Evolutionary conservation across 2,329 filamentous ascomycete genomes (phyloP).

Genomic region (Cytospora paraplurivora): DNA sequence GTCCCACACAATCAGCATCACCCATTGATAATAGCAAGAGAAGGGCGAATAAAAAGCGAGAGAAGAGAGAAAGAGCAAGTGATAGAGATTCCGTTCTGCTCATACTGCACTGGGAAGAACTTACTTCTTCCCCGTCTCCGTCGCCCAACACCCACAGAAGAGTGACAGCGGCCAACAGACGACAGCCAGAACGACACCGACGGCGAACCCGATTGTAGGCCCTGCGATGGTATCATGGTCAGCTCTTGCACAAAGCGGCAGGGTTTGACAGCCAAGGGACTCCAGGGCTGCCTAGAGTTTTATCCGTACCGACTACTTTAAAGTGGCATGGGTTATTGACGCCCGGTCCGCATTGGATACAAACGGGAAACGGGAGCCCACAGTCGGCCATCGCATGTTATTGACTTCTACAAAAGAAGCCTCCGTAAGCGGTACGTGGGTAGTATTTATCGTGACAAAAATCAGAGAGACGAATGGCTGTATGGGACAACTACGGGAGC

Average conservation of each 20-base stretch:
- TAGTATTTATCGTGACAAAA: neutral
- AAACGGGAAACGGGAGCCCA: slow-evolving; percentile 20
- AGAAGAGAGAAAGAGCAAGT: too few relatives aligned
- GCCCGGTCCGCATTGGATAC: slow-evolving; percentile 24
- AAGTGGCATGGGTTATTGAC: slow-evolving; percentile 27
- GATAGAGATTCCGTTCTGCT: too few relatives aligned
- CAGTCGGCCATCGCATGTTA: slow-evolving; percentile 19
- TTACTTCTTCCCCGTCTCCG: slow-evolving; percentile 25
- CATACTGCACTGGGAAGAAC: too few relatives aligned
- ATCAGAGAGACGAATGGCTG: neutral
- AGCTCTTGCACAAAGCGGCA: neutral
- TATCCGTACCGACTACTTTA: slow-evolving; percentile 21
- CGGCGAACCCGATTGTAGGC: slow-evolving; percentile 23
- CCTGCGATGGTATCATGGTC: slow-evolving; percentile 5
- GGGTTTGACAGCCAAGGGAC: neutral
- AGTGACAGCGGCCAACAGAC: slow-evolving; percentile 26
- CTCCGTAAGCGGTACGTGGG: too few relatives aligned
- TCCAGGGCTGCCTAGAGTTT: neutral
- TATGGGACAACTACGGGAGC: neutral
- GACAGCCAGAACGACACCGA: slow-evolving; percentile 23
- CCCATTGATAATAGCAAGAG: neutral
- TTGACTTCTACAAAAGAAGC: neutral
- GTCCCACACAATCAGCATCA: neutral
- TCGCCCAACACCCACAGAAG: slow-evolving; percentile 24
- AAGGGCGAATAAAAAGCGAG: neutral